Base-by-base conservation (phyloP, 2,329 filamentous ascomycete genomes). In the Hypomyces rosellus region DNA sequence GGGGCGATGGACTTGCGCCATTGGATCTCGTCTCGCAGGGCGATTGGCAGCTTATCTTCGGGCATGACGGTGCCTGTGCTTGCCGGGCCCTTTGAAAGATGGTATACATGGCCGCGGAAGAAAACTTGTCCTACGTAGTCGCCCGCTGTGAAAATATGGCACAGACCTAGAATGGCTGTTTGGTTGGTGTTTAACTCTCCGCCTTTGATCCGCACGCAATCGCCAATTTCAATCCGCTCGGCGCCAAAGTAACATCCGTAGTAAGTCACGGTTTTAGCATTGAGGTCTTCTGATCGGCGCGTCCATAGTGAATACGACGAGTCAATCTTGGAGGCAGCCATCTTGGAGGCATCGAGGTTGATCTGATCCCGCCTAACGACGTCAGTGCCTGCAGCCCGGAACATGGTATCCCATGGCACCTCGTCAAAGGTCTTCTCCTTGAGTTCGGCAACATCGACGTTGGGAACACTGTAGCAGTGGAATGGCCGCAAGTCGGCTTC, bases 231-330 rank as follows among this genome's bases (percentile, higher is more conserved):
- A 40, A 78, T 64, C 41, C 75, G 72, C 57, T 78, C 75, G 6
- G 74, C 73, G 34, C 75, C 75, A 11, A 78, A 67, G 59, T 78
- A 78, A 37, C 74, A 68, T 22, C 75, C 75, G 45, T 71, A 72
- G 55, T 72, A 77, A 9, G 63, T 58, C 2, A 63, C 57, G 4
- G 62, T 68, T 48, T 69, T 66, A 11, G 60, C 59, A 16, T 62
- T 64, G 39, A 55, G 50, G 37, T 63, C 66, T 36, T 63, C 63
- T 3, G 54, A 59, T 14, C 65, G 61, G 16, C 60, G 65, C 13
- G 65, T 73, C 63, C 76, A 78, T n/a, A 75, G 64, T 0, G 74
- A 77, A 59, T 69, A 76, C 2, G 73, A 74, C 49, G 70, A 68
- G 52, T 77, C 74, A 25, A 77, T 69, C 51, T 72, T 74, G 15